A percentile compares a stretch with the other conserved stretches of the same genome.
Evolutionary conservation across 352 stramenopile genomes (phyloP).

Genomic region (Phytophthora pseudosyringae): DNA sequence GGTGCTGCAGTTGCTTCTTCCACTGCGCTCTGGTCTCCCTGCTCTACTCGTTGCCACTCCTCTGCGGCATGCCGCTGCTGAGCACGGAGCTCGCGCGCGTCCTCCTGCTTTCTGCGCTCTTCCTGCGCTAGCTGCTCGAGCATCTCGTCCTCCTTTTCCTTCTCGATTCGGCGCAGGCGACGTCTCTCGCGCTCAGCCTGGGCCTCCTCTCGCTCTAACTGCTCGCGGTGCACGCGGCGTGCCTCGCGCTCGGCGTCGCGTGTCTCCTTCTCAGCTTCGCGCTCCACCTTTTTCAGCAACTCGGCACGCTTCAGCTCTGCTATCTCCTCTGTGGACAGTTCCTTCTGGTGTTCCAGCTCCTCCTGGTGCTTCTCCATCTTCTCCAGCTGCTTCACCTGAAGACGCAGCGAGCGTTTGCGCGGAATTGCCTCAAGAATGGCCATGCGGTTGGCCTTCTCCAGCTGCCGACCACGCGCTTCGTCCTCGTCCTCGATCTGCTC

Average conservation of each 20-base stretch:
- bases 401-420: constrained; percentile 80
- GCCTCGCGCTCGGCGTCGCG: constrained; percentile 63
- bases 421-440: constrained; percentile 87
- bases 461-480: constrained; percentile 49
- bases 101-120: constrained; percentile 54
- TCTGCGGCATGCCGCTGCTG: constrained; percentile 48
- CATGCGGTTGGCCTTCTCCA: constrained; percentile 78
- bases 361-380: constrained; percentile 78
- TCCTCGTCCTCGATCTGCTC: constrained; percentile 82
- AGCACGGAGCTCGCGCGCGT: constrained; percentile 57
- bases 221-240: constrained; percentile 53
- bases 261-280: constrained; percentile 62
- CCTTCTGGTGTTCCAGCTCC: constrained; percentile 57
- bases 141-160: constrained; percentile 60
- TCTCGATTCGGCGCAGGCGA: constrained; percentile 64
- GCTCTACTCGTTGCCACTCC: constrained; percentile 33
- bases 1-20: constrained; percentile 2
- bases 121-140: constrained; percentile 46
- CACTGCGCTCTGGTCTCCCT: constrained; percentile 21
- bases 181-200: constrained; percentile 61
- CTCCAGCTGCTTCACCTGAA: constrained; percentile 88
- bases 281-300: constrained; percentile 71
- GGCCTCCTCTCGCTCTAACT: constrained; percentile 62
- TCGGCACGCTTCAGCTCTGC: constrained; percentile 75
- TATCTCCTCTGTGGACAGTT: constrained; percentile 67